phyloP scores from a whole-genome alignment of 2,329 filamentous ascomycete genomes.

The Cryphonectria radicalis region DNA sequence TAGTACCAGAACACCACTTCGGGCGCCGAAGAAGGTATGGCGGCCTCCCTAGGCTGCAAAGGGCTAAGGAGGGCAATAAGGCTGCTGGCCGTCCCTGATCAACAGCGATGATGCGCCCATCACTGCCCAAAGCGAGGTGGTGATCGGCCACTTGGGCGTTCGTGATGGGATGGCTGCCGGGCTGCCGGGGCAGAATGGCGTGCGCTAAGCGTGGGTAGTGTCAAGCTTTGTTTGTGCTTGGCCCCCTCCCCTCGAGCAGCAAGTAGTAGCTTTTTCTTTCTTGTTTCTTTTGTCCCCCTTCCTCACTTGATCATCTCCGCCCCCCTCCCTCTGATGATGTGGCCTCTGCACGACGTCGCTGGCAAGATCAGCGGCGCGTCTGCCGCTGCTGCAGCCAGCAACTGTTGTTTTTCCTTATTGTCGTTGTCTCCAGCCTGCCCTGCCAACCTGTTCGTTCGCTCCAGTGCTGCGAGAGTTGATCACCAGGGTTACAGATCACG shows the following conservation, averaged over 20 bases:
- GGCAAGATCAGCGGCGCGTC: background rate
- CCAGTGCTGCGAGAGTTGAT: background rate
- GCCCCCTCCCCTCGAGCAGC: background rate
- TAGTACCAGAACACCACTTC: background rate
- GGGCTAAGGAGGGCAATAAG: background rate
- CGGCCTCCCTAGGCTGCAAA: slow-evolving; percentile 9
- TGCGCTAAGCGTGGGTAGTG: slow-evolving; percentile 1
- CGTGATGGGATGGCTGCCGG: slow-evolving; percentile 1
- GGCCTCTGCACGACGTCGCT: background rate
- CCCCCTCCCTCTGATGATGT: background rate
- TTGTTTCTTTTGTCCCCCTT: background rate
- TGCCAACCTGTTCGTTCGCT: background rate
- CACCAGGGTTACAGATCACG: background rate
- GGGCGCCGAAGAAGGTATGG: background rate
- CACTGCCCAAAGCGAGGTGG: slow-evolving; percentile 11
- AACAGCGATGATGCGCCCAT: background rate
- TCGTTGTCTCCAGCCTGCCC: background rate
- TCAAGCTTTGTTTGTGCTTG: slow-evolving; percentile 7
- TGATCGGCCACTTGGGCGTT: slow-evolving; percentile 9
- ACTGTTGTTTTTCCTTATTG: background rate
- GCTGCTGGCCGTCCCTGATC: slow-evolving; percentile 10
- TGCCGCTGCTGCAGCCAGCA: too few species aligned
- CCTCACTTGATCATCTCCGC: slow-evolving; percentile 1
- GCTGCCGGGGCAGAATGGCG: background rate
- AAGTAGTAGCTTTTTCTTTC: background rate